Base-by-base conservation (phyloP, 1,284 basidiomycete genomes). In the Ceratobasidium sp. region DNA sequence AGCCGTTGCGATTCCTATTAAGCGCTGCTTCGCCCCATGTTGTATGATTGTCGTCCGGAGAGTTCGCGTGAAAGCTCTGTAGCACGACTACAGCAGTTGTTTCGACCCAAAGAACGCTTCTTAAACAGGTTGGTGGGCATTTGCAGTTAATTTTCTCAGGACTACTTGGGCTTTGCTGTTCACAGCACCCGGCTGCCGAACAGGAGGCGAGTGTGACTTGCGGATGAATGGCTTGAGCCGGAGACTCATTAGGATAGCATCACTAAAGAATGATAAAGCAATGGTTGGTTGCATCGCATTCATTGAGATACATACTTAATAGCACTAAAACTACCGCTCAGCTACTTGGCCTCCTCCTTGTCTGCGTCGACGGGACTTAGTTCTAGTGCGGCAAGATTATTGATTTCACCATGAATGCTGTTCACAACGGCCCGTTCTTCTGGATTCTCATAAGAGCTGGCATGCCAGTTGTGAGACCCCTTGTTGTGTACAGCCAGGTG, bases 401-500 rank as follows among this genome's bases (percentile, higher is more conserved):
- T 51, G 46, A 68, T 49, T 49, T 68, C 66, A 18, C 66, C 66
- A 28, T 46, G 44, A 51, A 68, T 68, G 26, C 42, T 68, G 23
- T 68, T 28, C 23, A 18, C 26, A 18, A 20, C 66, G 5, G 66
- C 66, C 46, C 51, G 66, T 33, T 68, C 66, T 18, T 68, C 46
- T 42, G 20, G 26, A 26, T 68, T 68, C 26, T 68, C 66, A n/a
- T 68, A 68, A 46, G 46, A 26, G 15, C 42, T 23, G 42, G 66
- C 66, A n/a, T 68, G 42, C 66, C 66, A 68, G 44, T 68, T 68
- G 28, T 68, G 66, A 46, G 42, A 42, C 7, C 66, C 66, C 46
- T 68, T 68, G 26, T 68, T 68, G 66, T 68, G 66, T 15, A 68
- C 66, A 7, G 18, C 66, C 66, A 68, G 28, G 46, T 68, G 66